Base-by-base conservation (phyloP, 768 basidiomycete species). In the Lactifluus pinguis region DNA sequence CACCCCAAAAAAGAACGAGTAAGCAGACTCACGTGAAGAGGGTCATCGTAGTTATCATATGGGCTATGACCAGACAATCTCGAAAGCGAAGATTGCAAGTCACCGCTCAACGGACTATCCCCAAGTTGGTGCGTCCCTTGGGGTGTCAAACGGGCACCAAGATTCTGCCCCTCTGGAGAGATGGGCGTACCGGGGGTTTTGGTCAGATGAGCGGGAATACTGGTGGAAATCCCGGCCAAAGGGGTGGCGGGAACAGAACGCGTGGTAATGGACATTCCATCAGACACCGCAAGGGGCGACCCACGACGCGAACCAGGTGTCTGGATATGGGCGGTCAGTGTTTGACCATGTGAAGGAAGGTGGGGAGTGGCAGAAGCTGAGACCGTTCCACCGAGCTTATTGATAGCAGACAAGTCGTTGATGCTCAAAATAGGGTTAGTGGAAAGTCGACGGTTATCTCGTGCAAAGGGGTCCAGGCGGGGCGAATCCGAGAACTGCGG, bases 171-270 rank as follows among this genome's bases (percentile, higher is more conserved):
- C 49, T 88, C 86, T 15, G 79, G 81, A 42, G 81, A 81, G 39
- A 81, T 77, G 17, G 89, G 87, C 14, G 80, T 85, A 39, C 82
- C 84, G 7, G 87, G 85, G 4, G 84, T 80, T 74, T 87, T 88
- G 64, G 84, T 68, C 48, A 87, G 71, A 69, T 80, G 79, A 11
- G 75, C 67, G 5, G 73, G 72, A n/a, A 64, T 68, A 45, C 76
- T 77, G 48, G 76, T 78, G 14, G 82, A 66, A n/a, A 85, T 72
- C 10, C 80, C 82, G 9, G 75, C 74, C 7, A 90, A 72, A 21
- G 90, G 90, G 3, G 90, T 92, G 1, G 87, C 89, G 51, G 90
- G 90, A 21, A 92, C 90, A 44, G 90, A 92, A 59, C 89, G 86
- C 36, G 76, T 82, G 36, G 84, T 78, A 39, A 76, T 74, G 39